Percentiles rank a stretch among this genome's conserved stretches.
phyloP scores from a whole-genome alignment of 305 asterid genomes.

The Solanum aculeatissimum region DNA sequence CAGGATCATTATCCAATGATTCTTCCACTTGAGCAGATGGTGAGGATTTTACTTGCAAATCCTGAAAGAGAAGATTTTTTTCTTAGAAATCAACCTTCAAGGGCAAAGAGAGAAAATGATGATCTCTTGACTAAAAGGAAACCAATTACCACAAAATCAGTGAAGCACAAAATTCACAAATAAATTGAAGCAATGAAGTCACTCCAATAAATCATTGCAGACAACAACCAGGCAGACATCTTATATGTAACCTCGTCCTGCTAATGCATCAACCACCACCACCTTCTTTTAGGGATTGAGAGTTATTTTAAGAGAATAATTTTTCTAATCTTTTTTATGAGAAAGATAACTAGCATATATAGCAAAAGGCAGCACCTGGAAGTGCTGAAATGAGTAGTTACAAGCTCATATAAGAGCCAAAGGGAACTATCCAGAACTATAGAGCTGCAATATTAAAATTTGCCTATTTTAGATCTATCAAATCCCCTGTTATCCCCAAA shows the following conservation, averaged over 20 bases:
- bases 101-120: not conserved
- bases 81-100: not conserved
- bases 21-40: constrained; percentile 43
- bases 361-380: not conserved
- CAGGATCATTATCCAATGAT: constrained; percentile 49
- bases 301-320: not conserved
- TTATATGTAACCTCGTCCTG: not conserved
- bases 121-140: not conserved
- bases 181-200: not conserved
- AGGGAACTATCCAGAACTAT: not conserved
- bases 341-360: not conserved
- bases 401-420: not conserved
- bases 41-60: constrained; percentile 53
- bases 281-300: not conserved
- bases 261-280: not conserved
- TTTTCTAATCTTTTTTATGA: not conserved
- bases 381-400: not conserved
- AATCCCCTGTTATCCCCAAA: not conserved
- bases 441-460: not conserved
- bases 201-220: not conserved
- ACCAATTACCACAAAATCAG: not conserved
- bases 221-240: not conserved
- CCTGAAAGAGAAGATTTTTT: constrained; percentile 28
- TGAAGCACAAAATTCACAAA: not conserved
- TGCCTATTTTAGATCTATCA: not conserved